Conservation (phyloP, 345 rosid genomes). For the Sonneratia alba region DNA sequence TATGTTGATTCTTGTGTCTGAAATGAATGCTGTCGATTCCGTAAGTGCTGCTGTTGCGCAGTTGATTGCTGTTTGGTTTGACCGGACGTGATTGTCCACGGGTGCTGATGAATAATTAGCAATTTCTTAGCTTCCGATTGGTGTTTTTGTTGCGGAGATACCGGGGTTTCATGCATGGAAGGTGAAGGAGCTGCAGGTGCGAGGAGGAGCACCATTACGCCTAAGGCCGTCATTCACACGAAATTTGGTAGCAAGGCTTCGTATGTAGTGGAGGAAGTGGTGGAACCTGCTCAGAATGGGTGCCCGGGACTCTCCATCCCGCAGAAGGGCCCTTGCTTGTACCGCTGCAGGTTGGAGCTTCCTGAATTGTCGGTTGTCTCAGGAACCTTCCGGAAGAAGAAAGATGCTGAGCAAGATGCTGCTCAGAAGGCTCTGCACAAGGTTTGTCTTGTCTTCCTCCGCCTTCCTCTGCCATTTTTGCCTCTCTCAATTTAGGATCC, state of each 20-base stretch:
- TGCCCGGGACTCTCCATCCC: constrained; percentile 81
- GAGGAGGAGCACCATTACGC: constrained; percentile 39
- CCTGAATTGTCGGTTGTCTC: constrained; percentile 63
- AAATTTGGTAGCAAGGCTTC: constrained; percentile 60
- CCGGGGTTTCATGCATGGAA: constrained; percentile 19
- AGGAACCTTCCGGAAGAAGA: constrained; percentile 54
- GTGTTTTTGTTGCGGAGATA: background rate
- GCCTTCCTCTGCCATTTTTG: background rate
- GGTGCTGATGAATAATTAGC: background rate
- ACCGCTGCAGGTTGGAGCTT: constrained; percentile 69
- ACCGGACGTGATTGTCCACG: background rate
- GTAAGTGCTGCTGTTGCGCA: background rate
- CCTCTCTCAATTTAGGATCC: background rate
- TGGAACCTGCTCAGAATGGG: constrained; percentile 45
- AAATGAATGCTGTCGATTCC: background rate
- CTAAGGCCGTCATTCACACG: constrained; percentile 74
- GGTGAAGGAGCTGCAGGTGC: constrained; percentile 14
- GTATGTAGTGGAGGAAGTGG: constrained; percentile 61
- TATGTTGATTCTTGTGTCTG: background rate
- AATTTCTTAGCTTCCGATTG: background rate
- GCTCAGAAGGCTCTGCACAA: constrained; percentile 74
- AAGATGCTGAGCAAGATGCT: constrained; percentile 91
- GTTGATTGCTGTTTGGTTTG: background rate
- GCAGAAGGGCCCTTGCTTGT: constrained; percentile 67
- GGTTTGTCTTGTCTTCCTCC: constrained; percentile 26